Evolutionary conservation across 176 grass and related monocot genomes (phyloP).

Genomic region (Alloteropsis semialata): DNA sequence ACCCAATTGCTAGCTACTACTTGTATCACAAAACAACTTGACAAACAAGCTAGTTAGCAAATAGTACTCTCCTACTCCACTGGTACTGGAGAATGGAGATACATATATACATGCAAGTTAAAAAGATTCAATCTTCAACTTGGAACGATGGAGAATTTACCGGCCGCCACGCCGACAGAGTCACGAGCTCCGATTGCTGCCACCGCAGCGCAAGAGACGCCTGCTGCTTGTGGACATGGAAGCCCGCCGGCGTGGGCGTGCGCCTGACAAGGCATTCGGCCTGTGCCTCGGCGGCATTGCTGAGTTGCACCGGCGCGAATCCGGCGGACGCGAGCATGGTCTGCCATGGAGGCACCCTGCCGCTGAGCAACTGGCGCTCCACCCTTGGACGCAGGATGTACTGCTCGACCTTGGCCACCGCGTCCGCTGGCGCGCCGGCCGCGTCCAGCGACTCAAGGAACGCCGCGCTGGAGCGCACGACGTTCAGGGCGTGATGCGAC

Average conservation of each 20-base stretch:
- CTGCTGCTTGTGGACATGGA: constrained; percentile 45
- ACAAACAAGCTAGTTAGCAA: neutral
- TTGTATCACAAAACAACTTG: constrained; percentile 21
- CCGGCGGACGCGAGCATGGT: constrained; percentile 34
- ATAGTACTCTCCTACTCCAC: no score
- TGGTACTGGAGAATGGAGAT: no score
- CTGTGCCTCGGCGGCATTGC: constrained; percentile 52
- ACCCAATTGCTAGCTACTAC: constrained; percentile 15
- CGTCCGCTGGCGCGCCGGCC: constrained; percentile 23
- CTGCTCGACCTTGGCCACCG: constrained; percentile 44
- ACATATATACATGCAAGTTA: no score
- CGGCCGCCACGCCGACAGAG: constrained; percentile 57
- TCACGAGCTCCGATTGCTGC: constrained; percentile 49
- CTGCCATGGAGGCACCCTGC: constrained; percentile 41
- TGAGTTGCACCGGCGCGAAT: constrained; percentile 44
- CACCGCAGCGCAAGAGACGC: constrained; percentile 43
- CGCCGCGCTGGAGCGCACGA: constrained; percentile 36
- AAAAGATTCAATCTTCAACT: no score
- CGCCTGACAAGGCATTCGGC: constrained; percentile 62
- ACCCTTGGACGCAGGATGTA: constrained; percentile 50
- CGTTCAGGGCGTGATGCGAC: constrained; percentile 30
- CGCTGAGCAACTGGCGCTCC: constrained; percentile 18
- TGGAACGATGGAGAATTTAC: no score
- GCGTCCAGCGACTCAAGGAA: constrained; percentile 55
- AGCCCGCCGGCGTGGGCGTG: constrained; percentile 39